Base-by-base conservation (phyloP, 768 basidiomycete genomes). In the Suillus americanus region DNA sequence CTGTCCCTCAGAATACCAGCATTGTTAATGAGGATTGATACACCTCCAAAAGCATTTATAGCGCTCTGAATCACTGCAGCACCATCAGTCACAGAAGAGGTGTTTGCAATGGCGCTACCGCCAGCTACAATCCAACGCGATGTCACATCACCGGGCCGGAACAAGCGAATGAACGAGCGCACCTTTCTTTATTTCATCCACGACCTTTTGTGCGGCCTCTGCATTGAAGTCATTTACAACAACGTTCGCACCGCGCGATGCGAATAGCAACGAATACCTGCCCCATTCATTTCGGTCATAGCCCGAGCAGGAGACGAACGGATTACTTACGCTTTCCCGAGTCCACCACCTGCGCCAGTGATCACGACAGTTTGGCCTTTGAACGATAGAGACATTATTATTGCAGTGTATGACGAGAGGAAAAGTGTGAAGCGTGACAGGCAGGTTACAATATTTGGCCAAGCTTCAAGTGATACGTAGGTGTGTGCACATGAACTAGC, bases 161-260 rank as follows among this genome's bases (percentile, higher is more conserved):
- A 64, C 45, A 53, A 43, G 54, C 25, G n/a, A 48, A 46, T 23
- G 28, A 63, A 45, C 16, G n/a, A 28, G 73, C 85, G 59, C 62
- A 95, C 95, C 90, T 73, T 85, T 83, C 57, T 80, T 83, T 72
- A 99, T 96, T 78, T 96, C 89, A 67, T 92, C 89, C 8, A 96
- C 96, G 28, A 99, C 94, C 70, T 89, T 91, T 77, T 97, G 91
- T 3, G 96, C 96, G 33, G 94, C 91, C 61, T 87, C 87, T 41
- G 82, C 83, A 70, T 91, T 95, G 73, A 99, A 90, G 74, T 99
- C 97, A 72, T 98, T 99, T 50, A 99, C 93, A 65, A 99, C 93
- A 61, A 99, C 87, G 68, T 92, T 94, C 10, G 97, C 96, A 7
- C 96, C 97, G 60, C 94, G 84, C 12, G 92, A 86, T n/a, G 95